Evolutionary conservation across 208 protist species (phyloP), one percentile per base, ranked within the genome.

Genomic region (Trypanosoma platydactyli): DNA sequence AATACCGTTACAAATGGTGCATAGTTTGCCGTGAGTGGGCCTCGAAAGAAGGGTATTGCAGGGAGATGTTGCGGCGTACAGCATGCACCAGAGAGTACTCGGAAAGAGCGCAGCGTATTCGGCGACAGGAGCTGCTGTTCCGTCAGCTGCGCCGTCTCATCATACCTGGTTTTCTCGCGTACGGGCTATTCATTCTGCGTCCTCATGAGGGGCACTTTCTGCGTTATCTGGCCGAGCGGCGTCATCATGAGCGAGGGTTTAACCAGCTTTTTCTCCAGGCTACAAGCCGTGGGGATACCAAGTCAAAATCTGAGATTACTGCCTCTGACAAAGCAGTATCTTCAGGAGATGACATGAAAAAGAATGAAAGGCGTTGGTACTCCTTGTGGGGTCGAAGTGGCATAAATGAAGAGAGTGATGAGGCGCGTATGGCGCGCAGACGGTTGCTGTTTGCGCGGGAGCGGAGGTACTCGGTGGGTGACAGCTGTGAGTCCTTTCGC

Each of bases 201-300:
- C 87, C 87, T 20, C 83, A 76, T 20, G 79, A 93, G 62, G 87
- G 87, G 1, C 87, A 93, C 59, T 93, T 93, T 42, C 48, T 90
- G 24, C 80, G 87, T 24, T 90, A 93, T 68, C 40, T 89, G 29
- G 84, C 81, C 4, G 84, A 89, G 72, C 81, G 87, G 18, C 75
- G 87, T 18, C 80, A 86, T 68, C 68, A 80, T 42, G 87, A 93
- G 20, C 12, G 71, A 1, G 15, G 46, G 11, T 90, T 93, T 65
- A 88, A 93, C 64, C 52, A 49, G 29, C 73, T 83, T 40, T 89
- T 90, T 45, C 83, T 81, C 0, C 81, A 79, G 41, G 33, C 40
- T 1, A 20, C 25, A 16, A 35, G 57, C 0, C 49, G 48, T 42
- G 4, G 20, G 22, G 60, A 35, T n/a, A 50, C 11, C 22, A 15